A percentile compares a stretch with the other conserved stretches of the same genome.
These are phyloP conservation scores for Neospermospora avenae DNA, from an alignment of 2,329 filamentous ascomycete genomes.

Conservation along the genomic window DNA sequence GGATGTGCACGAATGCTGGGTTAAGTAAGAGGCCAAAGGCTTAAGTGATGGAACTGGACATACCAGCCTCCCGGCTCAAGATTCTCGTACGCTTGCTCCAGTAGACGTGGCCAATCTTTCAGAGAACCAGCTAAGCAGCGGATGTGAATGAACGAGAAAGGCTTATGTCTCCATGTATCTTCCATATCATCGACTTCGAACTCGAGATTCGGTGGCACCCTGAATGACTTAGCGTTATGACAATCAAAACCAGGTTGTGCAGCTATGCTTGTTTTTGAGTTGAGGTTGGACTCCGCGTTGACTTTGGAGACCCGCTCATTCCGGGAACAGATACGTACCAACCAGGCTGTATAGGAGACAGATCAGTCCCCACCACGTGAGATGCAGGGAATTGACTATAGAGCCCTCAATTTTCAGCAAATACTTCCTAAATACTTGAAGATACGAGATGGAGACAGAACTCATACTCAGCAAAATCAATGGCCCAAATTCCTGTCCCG, in stretches of 20 bases:
- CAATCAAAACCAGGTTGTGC: too few species aligned
- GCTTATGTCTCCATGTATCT: constrained; percentile 31
- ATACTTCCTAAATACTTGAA: not conserved
- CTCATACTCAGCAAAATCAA: constrained; percentile 21
- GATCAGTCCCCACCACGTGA: constrained; percentile 26
- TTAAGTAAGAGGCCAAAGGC: too few species aligned
- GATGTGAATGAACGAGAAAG: constrained; percentile 38
- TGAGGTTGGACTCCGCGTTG: not conserved
- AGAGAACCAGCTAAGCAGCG: constrained; percentile 39
- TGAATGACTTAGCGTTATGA: not conserved
- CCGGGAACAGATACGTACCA: constrained; percentile 14
- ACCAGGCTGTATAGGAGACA: constrained; percentile 30
- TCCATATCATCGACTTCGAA: constrained; percentile 37
- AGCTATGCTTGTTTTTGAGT: not conserved
- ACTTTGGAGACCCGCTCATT: not conserved
- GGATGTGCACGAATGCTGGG: too few species aligned
- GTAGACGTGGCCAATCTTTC: constrained; percentile 31
- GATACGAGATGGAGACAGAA: constrained; percentile 28
- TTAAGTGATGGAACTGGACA: too few species aligned
- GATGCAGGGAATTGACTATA: constrained; percentile 22
- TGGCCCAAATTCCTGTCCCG: constrained; percentile 24
- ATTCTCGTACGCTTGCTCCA: constrained; percentile 23
- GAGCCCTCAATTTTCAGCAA: not conserved
- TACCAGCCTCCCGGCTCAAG: constrained; percentile 27
- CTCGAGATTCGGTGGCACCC: constrained; percentile 30